Percentiles rank a stretch among this genome's conserved stretches.
Conservation (phyloP, 164 flowering plant species). For the Vitis amurensis region DNA sequence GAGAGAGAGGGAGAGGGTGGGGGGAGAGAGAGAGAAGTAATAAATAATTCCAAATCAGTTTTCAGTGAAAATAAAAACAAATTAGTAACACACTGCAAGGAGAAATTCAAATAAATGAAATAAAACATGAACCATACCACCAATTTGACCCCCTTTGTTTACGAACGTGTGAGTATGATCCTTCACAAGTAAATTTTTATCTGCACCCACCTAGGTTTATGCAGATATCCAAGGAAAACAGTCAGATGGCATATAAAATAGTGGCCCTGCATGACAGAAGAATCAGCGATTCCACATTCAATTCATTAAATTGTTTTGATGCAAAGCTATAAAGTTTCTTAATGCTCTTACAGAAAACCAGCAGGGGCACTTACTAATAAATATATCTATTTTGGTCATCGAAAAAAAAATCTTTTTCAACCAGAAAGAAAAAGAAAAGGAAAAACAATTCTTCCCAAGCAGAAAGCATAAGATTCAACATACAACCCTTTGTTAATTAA, state of each 20-base stretch:
- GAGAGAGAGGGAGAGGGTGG: too few relatives aligned
- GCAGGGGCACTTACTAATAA: too few relatives aligned
- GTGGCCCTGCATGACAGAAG: not conserved
- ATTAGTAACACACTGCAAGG: not conserved
- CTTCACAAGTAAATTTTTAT: constrained; percentile 89
- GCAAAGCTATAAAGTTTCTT: too few relatives aligned
- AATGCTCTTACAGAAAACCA: too few relatives aligned
- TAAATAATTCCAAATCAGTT: not conserved
- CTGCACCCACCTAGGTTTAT: constrained; percentile 80
- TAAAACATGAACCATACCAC: constrained; percentile 53
- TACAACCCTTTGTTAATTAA: too few relatives aligned
- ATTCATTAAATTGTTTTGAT: too few relatives aligned
- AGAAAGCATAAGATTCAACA: too few relatives aligned
- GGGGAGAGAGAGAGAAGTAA: not conserved
- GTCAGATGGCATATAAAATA: constrained; percentile 10
- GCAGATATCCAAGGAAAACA: constrained; percentile 12
- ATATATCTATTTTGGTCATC: too few relatives aligned
- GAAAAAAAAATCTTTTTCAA: too few relatives aligned
- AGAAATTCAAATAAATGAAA: not conserved
- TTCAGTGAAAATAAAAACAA: not conserved
- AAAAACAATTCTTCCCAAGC: too few relatives aligned
- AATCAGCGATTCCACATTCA: not conserved
- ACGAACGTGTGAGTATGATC: constrained; percentile 97
- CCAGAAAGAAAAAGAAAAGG: too few relatives aligned
- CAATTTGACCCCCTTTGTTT: constrained; percentile 86